Conservation (phyloP, 768 basidiomycete species). For the Mycena epipterygia region DNA sequence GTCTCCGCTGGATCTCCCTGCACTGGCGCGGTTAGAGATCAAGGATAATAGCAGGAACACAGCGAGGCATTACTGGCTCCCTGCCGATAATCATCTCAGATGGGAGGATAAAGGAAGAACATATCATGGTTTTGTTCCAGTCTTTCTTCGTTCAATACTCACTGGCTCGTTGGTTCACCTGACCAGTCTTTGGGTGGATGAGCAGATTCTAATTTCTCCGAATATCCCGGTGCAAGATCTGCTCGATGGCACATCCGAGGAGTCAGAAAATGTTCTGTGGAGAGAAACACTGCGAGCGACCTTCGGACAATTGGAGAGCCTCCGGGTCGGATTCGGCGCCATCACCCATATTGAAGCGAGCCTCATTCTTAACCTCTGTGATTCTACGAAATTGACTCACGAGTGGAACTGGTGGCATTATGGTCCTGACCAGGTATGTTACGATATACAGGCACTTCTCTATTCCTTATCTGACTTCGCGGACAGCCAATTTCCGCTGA, state of each 20-base stretch:
- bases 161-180: constrained; percentile 33
- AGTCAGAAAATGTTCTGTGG: no score
- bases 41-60: constrained; percentile 28
- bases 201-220: constrained; percentile 2
- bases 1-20: constrained; percentile 29
- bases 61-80: constrained; percentile 24
- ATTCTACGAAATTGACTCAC: background rate
- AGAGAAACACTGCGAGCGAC: background rate
- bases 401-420: constrained; percentile 25
- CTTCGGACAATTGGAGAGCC: constrained; percentile 3
- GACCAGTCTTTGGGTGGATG: constrained; percentile 38
- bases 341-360: background rate
- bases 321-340: constrained; percentile 20
- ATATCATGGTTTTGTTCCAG: constrained; percentile 35
- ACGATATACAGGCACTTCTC: no score
- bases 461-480: background rate
- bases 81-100: background rate
- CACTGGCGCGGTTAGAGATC: constrained; percentile 33
- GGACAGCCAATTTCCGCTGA: background rate
- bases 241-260: background rate
- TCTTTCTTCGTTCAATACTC: background rate
- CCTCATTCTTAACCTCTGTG: constrained; percentile 1
- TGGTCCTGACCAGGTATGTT: constrained; percentile 9
- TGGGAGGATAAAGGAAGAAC: constrained; percentile 6
- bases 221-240: no score